phyloP scores from a whole-genome alignment of 2,329 filamentous ascomycete genomes.

The Alternaria viburni region DNA sequence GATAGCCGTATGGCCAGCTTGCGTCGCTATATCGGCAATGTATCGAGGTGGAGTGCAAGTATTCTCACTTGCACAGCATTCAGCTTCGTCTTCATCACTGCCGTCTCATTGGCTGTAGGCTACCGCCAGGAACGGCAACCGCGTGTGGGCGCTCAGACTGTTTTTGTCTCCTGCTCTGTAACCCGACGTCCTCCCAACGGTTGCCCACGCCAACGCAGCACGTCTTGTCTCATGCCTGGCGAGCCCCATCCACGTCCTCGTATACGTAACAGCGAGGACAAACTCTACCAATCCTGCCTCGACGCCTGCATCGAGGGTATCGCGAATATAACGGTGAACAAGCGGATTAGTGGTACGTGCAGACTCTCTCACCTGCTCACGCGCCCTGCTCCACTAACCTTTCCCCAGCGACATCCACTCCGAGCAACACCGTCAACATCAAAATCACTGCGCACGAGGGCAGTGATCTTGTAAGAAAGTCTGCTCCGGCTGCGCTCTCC shows the following conservation, averaged over 20 bases:
- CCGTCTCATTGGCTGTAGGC: background rate
- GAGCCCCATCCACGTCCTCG: background rate
- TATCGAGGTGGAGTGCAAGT: background rate
- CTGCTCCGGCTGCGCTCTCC: background rate
- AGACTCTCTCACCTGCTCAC: background rate
- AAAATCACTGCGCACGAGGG: background rate
- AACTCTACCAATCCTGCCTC: constrained; percentile 19
- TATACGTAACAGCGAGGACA: constrained; percentile 14
- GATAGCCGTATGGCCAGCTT: background rate
- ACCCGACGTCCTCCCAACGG: background rate
- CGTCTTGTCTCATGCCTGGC: constrained; percentile 15
- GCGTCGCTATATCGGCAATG: background rate
- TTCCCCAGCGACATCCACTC: constrained; percentile 3
- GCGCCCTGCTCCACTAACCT: constrained; percentile 1
- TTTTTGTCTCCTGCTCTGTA: background rate
- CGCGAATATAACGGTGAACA: constrained; percentile 16
- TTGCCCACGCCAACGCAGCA: background rate
- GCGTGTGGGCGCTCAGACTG: background rate
- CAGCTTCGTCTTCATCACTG: background rate
- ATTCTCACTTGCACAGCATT: background rate
- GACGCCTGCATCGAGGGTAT: constrained; percentile 27
- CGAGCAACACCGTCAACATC: constrained; percentile 5
- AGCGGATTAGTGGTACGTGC: constrained; percentile 6
- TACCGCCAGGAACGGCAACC: background rate
- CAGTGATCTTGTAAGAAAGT: background rate